Base-by-base conservation (phyloP, 2,329 filamentous ascomycete species). In the Ophiostoma pallidulum region DNA sequence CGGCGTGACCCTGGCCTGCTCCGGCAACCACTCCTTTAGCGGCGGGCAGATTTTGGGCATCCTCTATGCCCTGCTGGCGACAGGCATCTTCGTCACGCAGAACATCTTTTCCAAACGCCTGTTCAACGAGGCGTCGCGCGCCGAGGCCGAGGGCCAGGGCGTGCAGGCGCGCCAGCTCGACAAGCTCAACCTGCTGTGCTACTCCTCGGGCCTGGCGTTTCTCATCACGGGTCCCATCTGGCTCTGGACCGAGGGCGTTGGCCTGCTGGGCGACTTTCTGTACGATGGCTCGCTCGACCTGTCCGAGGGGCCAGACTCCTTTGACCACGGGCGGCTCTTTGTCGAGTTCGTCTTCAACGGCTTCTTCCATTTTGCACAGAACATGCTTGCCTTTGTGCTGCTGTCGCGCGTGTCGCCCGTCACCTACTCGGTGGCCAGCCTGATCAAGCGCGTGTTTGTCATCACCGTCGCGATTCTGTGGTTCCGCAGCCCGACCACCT, bases 91-190 rank as follows among this genome's bases (percentile, higher is more conserved):
- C 61, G 92, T 98, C 31, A 92, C 89, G 0, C 92, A 98, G 62
- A 98, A 98, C 62, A 98, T 98, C 49, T 94, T 96, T 56, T 97
- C 91, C 18, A 98, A 98, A 67, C 87, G 88, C 55, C 80, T 98
- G 9, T 98, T 98, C 72, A 98, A 96, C 64, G 90, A 96, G 61
- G 88, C 87, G 7, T 84, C 88, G 7, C 82, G 82, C 50, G 86
- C 87, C 2, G 91, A 96, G 65, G 79, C 82, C 8, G 87, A 95
- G 46, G 77, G 77, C 1, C 64, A 72, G 29, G 73, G 75, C 1
- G 66, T 73, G 12, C 75, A 77, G 47, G 77, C 80, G 37, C 80
- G 82, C 52, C 97, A 95, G 66, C 76, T 96, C 16, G 92, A 98
- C 68, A 98, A 98, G 68, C 78, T 98, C 35, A 98, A 98, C 61